Evolutionary conservation across 257 asterid species (phyloP), one percentile per base, ranked within the genome.

Genomic region (Mitragyna speciosa): DNA sequence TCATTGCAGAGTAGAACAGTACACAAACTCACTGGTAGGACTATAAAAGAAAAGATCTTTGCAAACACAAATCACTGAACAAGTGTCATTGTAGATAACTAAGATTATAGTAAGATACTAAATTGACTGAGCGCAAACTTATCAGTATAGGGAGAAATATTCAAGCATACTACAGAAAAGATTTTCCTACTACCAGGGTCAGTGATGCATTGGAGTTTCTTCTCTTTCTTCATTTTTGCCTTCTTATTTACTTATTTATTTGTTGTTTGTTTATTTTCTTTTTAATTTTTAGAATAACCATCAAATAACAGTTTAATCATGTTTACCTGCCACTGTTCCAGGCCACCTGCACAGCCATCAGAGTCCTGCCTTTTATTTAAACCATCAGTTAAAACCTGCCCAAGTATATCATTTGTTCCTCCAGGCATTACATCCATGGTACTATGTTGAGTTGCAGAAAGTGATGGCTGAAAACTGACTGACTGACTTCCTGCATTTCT

Each of bases 261-360:
- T 43, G 6, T 43, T 43, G 10, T 5, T 2, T 43, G 7, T 43
- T 43, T 36, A 36, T 36, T 36, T 36, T 36, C 39, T 36, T 45
- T 45, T 45, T 45, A 45, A 45, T 6, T 45, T 6, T 59, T 7
- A 26, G 61, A 76, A 52, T n/a, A 76, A 71, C 61, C 43, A 24
- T 36, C 19, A 19, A 28, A 9, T 20, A 48, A 41, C 28, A 22
- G 30, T 76, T 16, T 26, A 58, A 75, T 41, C 26, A 26, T 22
- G 22, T 22, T 41, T 89, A 93, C 99, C 97, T 93, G 95, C 94
- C 95, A 89, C 80, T 86, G 90, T 75, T 87, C 91, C 83, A 86
- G 73, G 82, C 88, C 86, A 86, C 82, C 87, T 41, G 87, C 78
- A 76, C 43, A 83, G 80, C 70, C 82, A 81, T 82, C 84, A 61